Percentiles rank a stretch among this genome's conserved stretches.
Conservation (phyloP, 2,329 filamentous ascomycete genomes). For the Pseudogymnoascus sp. region DNA sequence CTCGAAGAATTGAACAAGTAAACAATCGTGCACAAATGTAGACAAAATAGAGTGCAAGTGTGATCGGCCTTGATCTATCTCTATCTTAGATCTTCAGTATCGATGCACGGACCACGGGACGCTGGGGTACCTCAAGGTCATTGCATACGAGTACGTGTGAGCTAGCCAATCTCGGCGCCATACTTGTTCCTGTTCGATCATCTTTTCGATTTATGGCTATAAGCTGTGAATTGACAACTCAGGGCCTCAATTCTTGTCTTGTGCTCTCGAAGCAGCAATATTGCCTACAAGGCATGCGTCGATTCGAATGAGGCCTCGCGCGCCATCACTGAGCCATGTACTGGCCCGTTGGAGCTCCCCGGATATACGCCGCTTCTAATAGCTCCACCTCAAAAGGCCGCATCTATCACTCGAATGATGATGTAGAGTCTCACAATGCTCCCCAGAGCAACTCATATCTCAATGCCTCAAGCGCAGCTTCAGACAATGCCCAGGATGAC, state of each 20-base stretch:
- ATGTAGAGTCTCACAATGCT: constrained; percentile 38
- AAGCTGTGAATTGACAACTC: not conserved
- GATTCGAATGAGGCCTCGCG: constrained; percentile 28
- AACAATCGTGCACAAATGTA: constrained; percentile 2
- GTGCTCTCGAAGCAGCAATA: constrained; percentile 12
- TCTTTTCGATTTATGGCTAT: not conserved
- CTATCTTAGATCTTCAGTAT: constrained; percentile 4
- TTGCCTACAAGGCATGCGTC: constrained; percentile 26
- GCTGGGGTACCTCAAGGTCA: constrained; percentile 5
- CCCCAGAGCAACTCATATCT: constrained; percentile 30
- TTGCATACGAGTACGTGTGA: not conserved
- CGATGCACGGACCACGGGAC: not conserved
- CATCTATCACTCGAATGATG: constrained; percentile 53
- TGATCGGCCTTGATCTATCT: not conserved
- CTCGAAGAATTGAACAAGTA: not conserved
- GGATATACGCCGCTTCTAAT: constrained; percentile 73
- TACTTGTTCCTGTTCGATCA: constrained; percentile 2
- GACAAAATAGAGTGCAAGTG: not conserved
- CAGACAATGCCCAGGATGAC: constrained; percentile 21
- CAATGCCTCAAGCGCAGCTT: constrained; percentile 21
- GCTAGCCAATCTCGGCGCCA: constrained; percentile 1
- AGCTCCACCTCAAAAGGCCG: constrained; percentile 46
- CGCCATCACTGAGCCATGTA: constrained; percentile 58
- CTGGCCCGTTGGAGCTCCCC: constrained; percentile 81
- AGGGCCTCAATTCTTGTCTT: not conserved